Evolutionary conservation across 345 rosid species (phyloP).

Genomic region (Citrus cavaleriei): DNA sequence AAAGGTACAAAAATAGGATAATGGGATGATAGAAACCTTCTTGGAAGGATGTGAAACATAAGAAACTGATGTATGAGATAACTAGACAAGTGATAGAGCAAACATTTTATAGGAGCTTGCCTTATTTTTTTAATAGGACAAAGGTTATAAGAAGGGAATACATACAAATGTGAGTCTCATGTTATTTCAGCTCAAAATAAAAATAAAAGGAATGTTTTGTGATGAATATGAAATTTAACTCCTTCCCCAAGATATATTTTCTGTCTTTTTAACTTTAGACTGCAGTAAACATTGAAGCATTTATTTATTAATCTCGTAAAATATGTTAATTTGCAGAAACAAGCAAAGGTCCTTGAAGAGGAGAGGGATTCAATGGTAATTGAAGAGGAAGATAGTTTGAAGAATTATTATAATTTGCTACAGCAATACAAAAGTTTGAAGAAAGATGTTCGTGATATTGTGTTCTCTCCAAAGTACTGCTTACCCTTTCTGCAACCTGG

Average conservation of each 20-base stretch:
- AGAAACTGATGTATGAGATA: background rate
- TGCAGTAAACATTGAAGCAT: background rate
- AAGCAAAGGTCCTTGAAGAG: slow-evolving; percentile 69
- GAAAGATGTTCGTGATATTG: slow-evolving; percentile 74
- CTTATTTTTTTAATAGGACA: background rate
- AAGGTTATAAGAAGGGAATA: background rate
- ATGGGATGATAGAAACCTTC: background rate
- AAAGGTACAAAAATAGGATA: background rate
- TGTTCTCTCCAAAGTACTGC: slow-evolving; percentile 75
- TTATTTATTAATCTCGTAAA: slow-evolving; percentile 13
- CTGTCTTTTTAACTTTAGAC: background rate
- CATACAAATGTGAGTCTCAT: background rate
- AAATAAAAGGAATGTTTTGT: background rate
- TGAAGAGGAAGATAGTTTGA: slow-evolving; percentile 92
- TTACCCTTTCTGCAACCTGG: slow-evolving; percentile 83
- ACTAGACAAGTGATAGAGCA: background rate
- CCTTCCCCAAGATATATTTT: background rate
- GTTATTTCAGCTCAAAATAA: background rate
- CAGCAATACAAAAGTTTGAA: slow-evolving; percentile 68
- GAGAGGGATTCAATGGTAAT: slow-evolving; percentile 86
- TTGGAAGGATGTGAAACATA: background rate
- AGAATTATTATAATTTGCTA: slow-evolving; percentile 71
- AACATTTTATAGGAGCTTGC: background rate
- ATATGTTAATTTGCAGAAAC: slow-evolving; percentile 50
- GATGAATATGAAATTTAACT: background rate